Evolutionary conservation across 441 rosid species (phyloP).

Genomic region (Francoa sonchifolia): DNA sequence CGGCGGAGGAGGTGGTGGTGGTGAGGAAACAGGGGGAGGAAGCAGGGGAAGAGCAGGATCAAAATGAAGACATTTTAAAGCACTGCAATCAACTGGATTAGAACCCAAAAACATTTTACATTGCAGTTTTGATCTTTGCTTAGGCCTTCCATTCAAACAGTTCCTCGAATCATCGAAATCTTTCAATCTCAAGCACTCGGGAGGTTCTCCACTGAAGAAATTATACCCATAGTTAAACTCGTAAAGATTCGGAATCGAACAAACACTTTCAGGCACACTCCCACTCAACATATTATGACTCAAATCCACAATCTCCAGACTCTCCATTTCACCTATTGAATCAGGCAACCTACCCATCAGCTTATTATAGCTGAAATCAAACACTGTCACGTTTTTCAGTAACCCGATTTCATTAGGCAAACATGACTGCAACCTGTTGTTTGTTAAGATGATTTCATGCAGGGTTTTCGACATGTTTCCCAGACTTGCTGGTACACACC

Average conservation of each 20-base stretch:
- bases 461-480: conserved; percentile 83
- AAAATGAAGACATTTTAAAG: conserved; percentile 56
- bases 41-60: conserved; percentile 32
- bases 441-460: conserved; percentile 66
- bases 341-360: conserved; percentile 68
- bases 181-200: conserved; percentile 42
- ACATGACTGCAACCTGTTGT: conserved; percentile 66
- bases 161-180: conserved; percentile 53
- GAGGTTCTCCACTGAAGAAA: conserved; percentile 78
- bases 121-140: conserved; percentile 44
- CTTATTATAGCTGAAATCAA: conserved; percentile 66
- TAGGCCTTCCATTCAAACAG: conserved; percentile 60
- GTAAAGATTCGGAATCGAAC: conserved; percentile 52
- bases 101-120: conserved; percentile 46
- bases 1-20: conserved; percentile 14
- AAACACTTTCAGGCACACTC: conserved; percentile 53
- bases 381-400: conserved; percentile 63
- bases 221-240: conserved; percentile 67
- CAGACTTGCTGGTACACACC: conserved; percentile 72
- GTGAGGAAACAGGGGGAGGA: conserved; percentile 10
- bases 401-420: conserved; percentile 59
- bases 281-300: conserved; percentile 71
- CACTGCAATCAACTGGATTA: conserved; percentile 46
- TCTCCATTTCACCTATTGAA: conserved; percentile 44
- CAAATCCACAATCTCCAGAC: conserved; percentile 71